These are phyloP conservation scores for Albatrellus sp. DNA, from an alignment of 1,284 basidiomycete genomes.

Conservation along the genomic window DNA sequence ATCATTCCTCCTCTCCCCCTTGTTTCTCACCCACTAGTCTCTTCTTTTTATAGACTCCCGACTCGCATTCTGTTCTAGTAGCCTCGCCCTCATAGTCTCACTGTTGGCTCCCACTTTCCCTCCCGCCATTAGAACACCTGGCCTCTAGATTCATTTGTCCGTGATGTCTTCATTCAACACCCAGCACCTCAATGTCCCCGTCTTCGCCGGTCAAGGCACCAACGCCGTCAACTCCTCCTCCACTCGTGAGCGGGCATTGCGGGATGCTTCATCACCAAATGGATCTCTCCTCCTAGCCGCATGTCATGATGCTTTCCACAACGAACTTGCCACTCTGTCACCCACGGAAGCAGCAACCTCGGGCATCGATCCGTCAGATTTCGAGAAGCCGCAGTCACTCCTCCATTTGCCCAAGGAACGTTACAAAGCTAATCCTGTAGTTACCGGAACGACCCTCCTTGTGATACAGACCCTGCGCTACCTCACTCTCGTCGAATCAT, in stretches of 20 bases:
- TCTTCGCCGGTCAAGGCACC: slow-evolving; percentile 47
- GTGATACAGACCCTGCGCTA: slow-evolving; percentile 42
- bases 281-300: slow-evolving; percentile 33
- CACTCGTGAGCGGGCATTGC: slow-evolving; percentile 26
- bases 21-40: no score
- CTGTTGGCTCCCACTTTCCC: no score
- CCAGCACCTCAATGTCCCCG: slow-evolving; percentile 20
- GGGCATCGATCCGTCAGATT: slow-evolving; percentile 30
- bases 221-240: slow-evolving; percentile 20
- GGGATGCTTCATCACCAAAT: slow-evolving; percentile 23
- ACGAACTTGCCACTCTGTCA: slow-evolving; percentile 33
- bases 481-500: slow-evolving; percentile 27
- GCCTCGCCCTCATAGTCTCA: no score
- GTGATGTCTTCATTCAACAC: neutral
- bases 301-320: slow-evolving; percentile 35
- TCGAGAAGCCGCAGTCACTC: slow-evolving; percentile 25
- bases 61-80: no score
- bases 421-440: slow-evolving; percentile 33
- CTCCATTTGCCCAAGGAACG: slow-evolving; percentile 20
- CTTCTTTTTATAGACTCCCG: no score
- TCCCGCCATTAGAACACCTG: no score
- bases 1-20: no score
- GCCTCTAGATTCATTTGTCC: no score
- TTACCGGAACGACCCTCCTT: slow-evolving; percentile 36
- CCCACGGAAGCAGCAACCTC: slow-evolving; percentile 20